Percentiles rank a stretch among this genome's conserved stretches.
phyloP scores from a whole-genome alignment of 805 yeast species.

The Cyberlindnera euphorbiiphila region DNA sequence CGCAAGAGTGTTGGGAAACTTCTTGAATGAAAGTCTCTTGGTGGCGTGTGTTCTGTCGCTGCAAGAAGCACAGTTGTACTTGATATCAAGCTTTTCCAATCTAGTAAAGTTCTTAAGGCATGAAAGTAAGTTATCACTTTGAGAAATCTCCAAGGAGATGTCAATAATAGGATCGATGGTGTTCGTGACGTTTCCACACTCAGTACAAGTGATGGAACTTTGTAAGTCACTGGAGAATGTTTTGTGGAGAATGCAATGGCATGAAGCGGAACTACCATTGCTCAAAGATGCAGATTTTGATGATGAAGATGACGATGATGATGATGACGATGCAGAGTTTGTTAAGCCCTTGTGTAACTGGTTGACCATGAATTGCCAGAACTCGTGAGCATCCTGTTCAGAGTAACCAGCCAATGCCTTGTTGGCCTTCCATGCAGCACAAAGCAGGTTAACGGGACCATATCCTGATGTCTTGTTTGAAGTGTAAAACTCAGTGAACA shows the following conservation, averaged over 20 bases:
- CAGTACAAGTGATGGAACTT: constrained; percentile 70
- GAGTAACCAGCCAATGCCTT: constrained; percentile 89
- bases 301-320: constrained; percentile 21
- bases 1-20: constrained; percentile 72
- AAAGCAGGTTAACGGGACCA: constrained; percentile 76
- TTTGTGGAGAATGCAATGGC: constrained; percentile 79
- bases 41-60: constrained; percentile 57
- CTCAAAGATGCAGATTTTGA: not conserved
- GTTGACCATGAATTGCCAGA: constrained; percentile 86
- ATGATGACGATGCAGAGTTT: constrained; percentile 12
- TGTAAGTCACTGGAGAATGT: constrained; percentile 81
- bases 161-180: constrained; percentile 90
- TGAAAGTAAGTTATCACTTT: constrained; percentile 43
- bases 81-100: constrained; percentile 70
- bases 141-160: constrained; percentile 69
- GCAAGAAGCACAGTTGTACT: constrained; percentile 70
- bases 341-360: constrained; percentile 59
- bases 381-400: constrained; percentile 98
- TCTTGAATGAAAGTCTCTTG: constrained; percentile 66
- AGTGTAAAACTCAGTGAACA: constrained; percentile 73
- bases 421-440: constrained; percentile 86
- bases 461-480: constrained; percentile 57
- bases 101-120: constrained; percentile 77
- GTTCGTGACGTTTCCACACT: constrained; percentile 52
- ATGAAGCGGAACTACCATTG: constrained; percentile 26